Base-by-base conservation (phyloP, 1,284 basidiomycete species). In the Trichosporon coremiiforme region DNA sequence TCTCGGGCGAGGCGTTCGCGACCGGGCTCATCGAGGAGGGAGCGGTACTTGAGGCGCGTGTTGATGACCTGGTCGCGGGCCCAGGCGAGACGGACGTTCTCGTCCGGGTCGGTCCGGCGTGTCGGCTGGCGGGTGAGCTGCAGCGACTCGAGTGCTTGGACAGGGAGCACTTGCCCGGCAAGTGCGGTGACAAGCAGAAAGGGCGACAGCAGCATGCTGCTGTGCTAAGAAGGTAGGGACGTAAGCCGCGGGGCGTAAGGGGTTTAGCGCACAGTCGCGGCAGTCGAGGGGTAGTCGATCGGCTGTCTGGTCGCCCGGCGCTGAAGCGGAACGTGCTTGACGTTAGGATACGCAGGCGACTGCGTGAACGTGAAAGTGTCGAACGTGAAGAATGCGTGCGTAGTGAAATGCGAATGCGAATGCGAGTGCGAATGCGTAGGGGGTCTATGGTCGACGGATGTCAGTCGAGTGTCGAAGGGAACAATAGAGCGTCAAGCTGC, bases 21-120 rank as follows among this genome's bases (percentile, higher is more conserved):
- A 2, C 29, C 57, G 1, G 12, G 15, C 57, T 60, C 57, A 15
- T 60, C 57, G 29, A 60, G 57, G 15, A 60, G 31, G 1, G 57
- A 60, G 31, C 57, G 57, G 57, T 60, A 60, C 57, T 60, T 60
- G 31, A 60, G 57, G 13, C 57, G 29, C 13, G 57, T 60, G 57
- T 60, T 60, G 57, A 60, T 35, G 57, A 60, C 57, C 57, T 60
- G 57, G 31, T 60, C 57, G 15, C 57, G 57, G 29, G 57, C 57
- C 57, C 57, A 60, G 57, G 57, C 57, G 5, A 60, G 13, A 8
- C 57, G 57, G 29, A 60, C 57, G 31, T 60, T 60, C 29, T 31
- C 29, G 31, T 60, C 31, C 7, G 57, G 57, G 57, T 33, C 17
- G 13, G 10, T 33, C 2, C 57, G 29, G 29, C 57, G 57, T 25